Conservation (phyloP, 352 stramenopile species). For the Globisporangium sylvaticum region DNA sequence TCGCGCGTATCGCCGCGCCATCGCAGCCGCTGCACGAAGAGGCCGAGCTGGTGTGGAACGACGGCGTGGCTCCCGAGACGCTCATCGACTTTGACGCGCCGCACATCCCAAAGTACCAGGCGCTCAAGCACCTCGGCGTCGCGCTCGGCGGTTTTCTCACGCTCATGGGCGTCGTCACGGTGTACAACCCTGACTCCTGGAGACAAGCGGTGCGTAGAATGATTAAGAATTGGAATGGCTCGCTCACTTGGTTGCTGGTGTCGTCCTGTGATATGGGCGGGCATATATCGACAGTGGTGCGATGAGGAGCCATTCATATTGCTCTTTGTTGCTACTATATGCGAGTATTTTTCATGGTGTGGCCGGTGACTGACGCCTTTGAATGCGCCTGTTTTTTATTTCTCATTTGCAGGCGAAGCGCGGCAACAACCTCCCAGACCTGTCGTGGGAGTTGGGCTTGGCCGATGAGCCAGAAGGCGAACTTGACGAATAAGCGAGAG, state of each 20-base stretch:
- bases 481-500: conserved; percentile 64
- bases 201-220: conserved; percentile 62
- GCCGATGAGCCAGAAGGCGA: conserved; percentile 75
- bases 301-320: neutral
- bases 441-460: conserved; percentile 81
- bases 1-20: conserved; percentile 63
- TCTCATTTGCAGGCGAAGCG: conserved; percentile 49
- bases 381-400: conserved; percentile 1
- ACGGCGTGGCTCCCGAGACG: conserved; percentile 82
- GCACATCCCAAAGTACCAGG: conserved; percentile 77
- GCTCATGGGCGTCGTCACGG: conserved; percentile 74
- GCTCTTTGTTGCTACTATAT: neutral
- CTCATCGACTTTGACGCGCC: conserved; percentile 87
- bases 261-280: neutral
- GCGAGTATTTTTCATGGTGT: neutral
- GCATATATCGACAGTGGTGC: neutral
- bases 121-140: conserved; percentile 58
- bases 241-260: neutral
- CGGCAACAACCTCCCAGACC: conserved; percentile 66
- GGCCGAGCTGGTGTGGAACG: conserved; percentile 84
- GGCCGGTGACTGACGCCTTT: neutral
- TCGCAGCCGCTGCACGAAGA: conserved; percentile 72
- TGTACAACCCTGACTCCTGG: conserved; percentile 78
- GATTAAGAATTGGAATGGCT: neutral
- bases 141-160: conserved; percentile 55